Percentiles rank a stretch among this genome's conserved stretches.
phyloP scores from a whole-genome alignment of 371 early-diverging fungal genomes.

The Zychaea mexicana region DNA sequence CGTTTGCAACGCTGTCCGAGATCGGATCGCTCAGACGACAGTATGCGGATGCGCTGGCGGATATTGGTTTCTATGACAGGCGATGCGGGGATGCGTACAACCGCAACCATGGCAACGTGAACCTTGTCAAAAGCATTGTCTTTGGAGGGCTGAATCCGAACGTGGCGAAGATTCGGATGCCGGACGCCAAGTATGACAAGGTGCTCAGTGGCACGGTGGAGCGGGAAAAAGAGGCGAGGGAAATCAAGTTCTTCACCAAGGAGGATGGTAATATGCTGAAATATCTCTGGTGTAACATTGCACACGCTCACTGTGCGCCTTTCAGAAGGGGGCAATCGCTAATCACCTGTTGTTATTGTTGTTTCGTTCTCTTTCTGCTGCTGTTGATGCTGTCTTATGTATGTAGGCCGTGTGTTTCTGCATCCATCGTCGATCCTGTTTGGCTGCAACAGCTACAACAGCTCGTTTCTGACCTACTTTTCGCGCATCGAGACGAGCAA shows the following conservation, averaged over 20 bases:
- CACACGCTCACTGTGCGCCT: too few species aligned
- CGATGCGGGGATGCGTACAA: conserved; percentile 36
- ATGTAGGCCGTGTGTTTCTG: conserved; percentile 69
- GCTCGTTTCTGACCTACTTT: conserved; percentile 70
- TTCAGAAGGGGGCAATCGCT: too few species aligned
- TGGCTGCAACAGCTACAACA: conserved; percentile 55
- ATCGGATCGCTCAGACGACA: conserved; percentile 58
- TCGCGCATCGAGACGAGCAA: conserved; percentile 71
- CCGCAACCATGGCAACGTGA: conserved; percentile 48
- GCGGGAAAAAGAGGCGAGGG: conserved; percentile 70
- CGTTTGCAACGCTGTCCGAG: conserved; percentile 53
- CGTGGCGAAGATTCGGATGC: conserved; percentile 68
- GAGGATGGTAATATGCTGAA: conserved; percentile 45
- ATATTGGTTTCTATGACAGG: conserved; percentile 61
- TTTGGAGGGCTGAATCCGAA: conserved; percentile 72
- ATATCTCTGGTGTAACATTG: not conserved
- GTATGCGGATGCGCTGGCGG: conserved; percentile 55
- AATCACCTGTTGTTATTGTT: not conserved
- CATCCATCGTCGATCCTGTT: conserved; percentile 81
- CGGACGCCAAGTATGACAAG: conserved; percentile 75
- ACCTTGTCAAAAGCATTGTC: conserved; percentile 62
- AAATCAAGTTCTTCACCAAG: conserved; percentile 72
- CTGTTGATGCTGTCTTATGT: not conserved
- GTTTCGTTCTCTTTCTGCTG: not conserved
- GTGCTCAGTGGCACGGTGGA: conserved; percentile 74